Evolutionary conservation across 306 rosid species (phyloP).

Genomic region (Dryas drummondii): DNA sequence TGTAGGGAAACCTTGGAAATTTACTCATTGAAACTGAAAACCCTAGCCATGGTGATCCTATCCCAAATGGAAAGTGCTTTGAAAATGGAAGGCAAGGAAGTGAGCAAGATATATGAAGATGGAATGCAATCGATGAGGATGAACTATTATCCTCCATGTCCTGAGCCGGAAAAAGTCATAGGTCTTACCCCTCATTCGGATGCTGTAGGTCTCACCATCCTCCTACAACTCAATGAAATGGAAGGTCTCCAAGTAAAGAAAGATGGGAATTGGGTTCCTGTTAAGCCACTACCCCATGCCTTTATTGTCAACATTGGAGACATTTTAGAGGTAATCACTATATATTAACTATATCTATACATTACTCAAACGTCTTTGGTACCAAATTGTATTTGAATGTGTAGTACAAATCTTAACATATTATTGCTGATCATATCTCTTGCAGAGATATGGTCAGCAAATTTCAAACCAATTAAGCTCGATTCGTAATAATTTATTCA

Average conservation of each 20-base stretch:
- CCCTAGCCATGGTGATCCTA: conserved; percentile 16
- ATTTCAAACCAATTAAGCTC: too few species aligned
- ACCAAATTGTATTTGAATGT: too few species aligned
- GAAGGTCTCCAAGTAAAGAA: conserved; percentile 39
- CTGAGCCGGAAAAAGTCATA: conserved; percentile 40
- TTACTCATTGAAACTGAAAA: conserved; percentile 30
- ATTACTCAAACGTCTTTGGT: too few species aligned
- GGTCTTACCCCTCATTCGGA: conserved; percentile 51
- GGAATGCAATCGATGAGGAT: conserved; percentile 38
- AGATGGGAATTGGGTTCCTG: conserved; percentile 38
- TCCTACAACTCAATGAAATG: conserved; percentile 35
- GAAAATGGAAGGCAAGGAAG: conserved; percentile 24
- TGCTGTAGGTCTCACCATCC: conserved; percentile 31
- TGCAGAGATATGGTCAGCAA: too few species aligned
- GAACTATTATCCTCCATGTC: conserved; percentile 55
- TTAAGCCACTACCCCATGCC: conserved; percentile 27
- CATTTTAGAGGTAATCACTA: conserved; percentile 29
- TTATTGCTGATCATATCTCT: too few species aligned
- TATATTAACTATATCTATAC: too few species aligned
- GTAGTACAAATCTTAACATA: too few species aligned
- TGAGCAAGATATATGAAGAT: conserved; percentile 26
- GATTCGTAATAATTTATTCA: neutral
- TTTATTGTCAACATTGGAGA: conserved; percentile 37
- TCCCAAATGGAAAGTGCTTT: conserved; percentile 35
- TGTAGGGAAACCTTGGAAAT: conserved; percentile 46